Conservation (phyloP, 805 yeast species). For the Ogataea chonburiensis region DNA sequence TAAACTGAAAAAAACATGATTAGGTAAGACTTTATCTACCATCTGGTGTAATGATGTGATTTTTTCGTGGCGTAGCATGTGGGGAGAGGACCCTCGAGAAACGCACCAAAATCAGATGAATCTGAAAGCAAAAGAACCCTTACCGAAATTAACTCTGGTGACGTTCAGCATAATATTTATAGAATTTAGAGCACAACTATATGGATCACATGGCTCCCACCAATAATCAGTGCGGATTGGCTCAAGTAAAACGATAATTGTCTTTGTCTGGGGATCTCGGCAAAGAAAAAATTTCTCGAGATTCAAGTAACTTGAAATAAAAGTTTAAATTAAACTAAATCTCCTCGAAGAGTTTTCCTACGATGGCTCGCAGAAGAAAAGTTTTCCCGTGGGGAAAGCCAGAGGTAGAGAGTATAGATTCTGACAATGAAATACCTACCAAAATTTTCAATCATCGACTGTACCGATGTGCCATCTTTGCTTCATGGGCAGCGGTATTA, state of each 20-base stretch:
- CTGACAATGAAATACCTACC: conserved; percentile 2
- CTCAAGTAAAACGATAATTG: no score
- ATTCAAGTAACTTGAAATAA: neutral
- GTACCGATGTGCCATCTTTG: conserved; percentile 12
- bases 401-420: neutral
- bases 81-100: no score
- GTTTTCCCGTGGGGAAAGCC: neutral
- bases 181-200: no score
- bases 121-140: no score
- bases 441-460: conserved; percentile 9
- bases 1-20: neutral
- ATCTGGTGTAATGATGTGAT: neutral
- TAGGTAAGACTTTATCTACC: no score
- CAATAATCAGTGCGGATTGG: no score
- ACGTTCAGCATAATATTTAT: no score
- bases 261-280: neutral
- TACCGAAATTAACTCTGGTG: no score
- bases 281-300: neutral
- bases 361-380: neutral
- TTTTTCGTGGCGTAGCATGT: no score
- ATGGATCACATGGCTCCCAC: no score
- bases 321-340: neutral
- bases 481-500: conserved; percentile 13
- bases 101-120: no score
- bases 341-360: neutral